Evolutionary conservation across 345 rosid genomes (phyloP), one percentile per base, ranked within the genome.

Genomic region (Populus ilicifolia): DNA sequence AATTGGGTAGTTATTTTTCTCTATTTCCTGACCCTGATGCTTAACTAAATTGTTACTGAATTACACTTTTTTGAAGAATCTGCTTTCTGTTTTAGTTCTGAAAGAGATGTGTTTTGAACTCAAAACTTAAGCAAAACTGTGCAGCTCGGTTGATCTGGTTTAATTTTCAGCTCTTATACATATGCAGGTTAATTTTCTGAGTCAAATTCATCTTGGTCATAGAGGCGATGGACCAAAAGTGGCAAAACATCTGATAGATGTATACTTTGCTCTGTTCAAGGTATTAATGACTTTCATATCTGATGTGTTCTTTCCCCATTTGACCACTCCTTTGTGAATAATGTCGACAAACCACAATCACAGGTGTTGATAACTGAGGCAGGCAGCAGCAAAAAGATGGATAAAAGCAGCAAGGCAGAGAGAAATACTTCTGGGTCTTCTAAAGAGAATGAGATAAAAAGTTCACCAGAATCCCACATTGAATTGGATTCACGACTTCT

Each of bases 401-500:
- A 80, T 75, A 81, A 84, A 59, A 78, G 78, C 41, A 79, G 79
- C 56, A 85, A 75, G 73, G 67, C 27, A 29, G 63, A 79, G 29
- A 86, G 75, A 83, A 74, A 77, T 67, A 48, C 74, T 33, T 62
- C 85, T 61, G 74, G 59, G 72, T 67, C 82, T 56, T 36, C 76
- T 33, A 89, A 83, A 87, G 86, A 80, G 76, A 80, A 73, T 23
- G 83, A 88, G 56, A 76, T 46, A 38, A 81, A 90, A 74, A 80
- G 48, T 70, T 44, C 85, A 18, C 43, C 83, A 62, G 98, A 92
- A 39, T 75, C 93, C 80, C 97, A 88, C 76, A 84, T 89, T 73
- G 99, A 96, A 84, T 67, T 96, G 88, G 99, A 96, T 88, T 96
- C 99, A 72, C 87, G 99, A 77, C 85, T 96, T 80, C 82, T 96